Conservation (phyloP, 1,284 basidiomycete species). For the Agroathelia rolfsii region DNA sequence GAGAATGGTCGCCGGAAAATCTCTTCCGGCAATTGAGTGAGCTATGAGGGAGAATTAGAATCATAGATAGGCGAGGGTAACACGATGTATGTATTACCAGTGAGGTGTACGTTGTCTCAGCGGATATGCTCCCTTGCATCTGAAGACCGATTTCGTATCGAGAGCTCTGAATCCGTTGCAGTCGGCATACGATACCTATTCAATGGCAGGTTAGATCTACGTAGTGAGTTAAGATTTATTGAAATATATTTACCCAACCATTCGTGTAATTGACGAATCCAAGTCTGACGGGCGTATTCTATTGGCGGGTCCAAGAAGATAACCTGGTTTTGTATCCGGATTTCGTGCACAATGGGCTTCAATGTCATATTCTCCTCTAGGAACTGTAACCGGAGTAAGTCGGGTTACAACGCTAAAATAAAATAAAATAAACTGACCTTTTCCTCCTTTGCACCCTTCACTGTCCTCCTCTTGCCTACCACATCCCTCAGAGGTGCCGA, state of each 20-base stretch:
- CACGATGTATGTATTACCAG: constrained; percentile 46
- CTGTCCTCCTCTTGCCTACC: constrained; percentile 52
- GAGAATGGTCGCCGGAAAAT: constrained; percentile 78
- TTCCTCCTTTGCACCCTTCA: constrained; percentile 63
- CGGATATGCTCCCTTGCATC: constrained; percentile 54
- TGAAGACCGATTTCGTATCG: constrained; percentile 93
- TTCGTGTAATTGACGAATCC: constrained; percentile 87
- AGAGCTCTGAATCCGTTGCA: constrained; percentile 85
- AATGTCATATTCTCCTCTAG: constrained; percentile 63
- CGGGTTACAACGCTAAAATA: too few relatives aligned
- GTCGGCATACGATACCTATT: constrained; percentile 77
- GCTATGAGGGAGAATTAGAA: constrained; percentile 35
- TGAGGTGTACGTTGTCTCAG: constrained; percentile 75
- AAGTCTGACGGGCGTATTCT: constrained; percentile 85
- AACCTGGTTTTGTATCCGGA: constrained; percentile 96
- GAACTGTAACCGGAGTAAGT: constrained; percentile 34
- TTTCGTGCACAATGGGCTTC: constrained; percentile 85
- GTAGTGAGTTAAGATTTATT: too few relatives aligned
- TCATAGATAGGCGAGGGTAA: constrained; percentile 4
- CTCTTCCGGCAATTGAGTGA: constrained; percentile 67
- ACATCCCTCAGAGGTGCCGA: constrained; percentile 39
- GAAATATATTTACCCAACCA: constrained; percentile 66
- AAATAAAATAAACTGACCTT: constrained; percentile 35
- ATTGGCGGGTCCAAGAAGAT: constrained; percentile 98
- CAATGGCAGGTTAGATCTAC: background rate